Evolutionary conservation across 495 filamentous ascomycete genomes (phyloP).

Genomic region (Penicillium antarcticum): DNA sequence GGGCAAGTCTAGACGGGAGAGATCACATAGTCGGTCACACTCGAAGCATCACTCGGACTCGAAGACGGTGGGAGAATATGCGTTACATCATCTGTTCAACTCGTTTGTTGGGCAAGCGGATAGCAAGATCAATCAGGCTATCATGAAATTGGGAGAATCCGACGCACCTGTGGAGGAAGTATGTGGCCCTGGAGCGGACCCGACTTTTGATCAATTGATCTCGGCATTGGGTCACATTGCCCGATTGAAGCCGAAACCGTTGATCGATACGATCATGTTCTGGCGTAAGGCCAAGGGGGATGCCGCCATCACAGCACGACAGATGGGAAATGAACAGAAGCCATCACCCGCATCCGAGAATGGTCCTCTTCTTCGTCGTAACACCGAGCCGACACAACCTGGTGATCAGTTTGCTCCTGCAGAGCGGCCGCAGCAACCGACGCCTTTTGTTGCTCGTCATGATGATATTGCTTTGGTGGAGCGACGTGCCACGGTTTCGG

Average conservation of each 20-base stretch:
- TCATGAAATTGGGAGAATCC: conserved; percentile 66
- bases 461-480: conserved; percentile 74
- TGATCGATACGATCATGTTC: conserved; percentile 95
- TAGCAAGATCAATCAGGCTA: conserved; percentile 84
- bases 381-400: conserved; percentile 50
- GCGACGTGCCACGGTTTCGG: conserved; percentile 83
- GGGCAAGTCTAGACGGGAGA: conserved; percentile 62
- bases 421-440: conserved; percentile 24
- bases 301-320: conserved; percentile 60
- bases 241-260: conserved; percentile 86
- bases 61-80: conserved; percentile 94
- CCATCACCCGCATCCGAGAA: conserved; percentile 33
- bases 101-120: conserved; percentile 82
- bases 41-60: conserved; percentile 73
- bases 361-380: conserved; percentile 45
- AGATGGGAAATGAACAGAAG: conserved; percentile 59
- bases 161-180: conserved; percentile 81
- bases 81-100: conserved; percentile 92
- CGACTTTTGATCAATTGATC: conserved; percentile 92
- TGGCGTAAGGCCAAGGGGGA: conserved; percentile 96
- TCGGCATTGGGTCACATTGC: conserved; percentile 90
- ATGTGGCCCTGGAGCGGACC: conserved; percentile 84
- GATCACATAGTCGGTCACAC: conserved; percentile 76
- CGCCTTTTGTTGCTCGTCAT: conserved; percentile 53
- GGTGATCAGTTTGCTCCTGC: conserved; percentile 23